phyloP scores from a whole-genome alignment of 2,329 filamentous ascomycete species.

The Aschersonia sp. region DNA sequence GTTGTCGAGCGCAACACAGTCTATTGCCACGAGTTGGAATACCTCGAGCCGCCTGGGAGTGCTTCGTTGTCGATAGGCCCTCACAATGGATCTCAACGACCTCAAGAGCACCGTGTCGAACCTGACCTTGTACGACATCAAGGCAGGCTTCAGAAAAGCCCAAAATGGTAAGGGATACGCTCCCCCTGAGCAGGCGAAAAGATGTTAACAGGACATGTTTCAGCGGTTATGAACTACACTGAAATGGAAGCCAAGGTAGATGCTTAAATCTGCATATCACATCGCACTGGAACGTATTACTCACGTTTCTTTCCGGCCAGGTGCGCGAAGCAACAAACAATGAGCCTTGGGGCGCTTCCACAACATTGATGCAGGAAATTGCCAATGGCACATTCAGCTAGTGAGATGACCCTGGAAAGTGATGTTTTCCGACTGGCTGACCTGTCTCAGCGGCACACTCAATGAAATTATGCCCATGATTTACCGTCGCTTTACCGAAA shows the following conservation, averaged over 20 bases:
- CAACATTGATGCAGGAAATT: slow-evolving; percentile 90
- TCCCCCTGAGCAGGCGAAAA: not conserved
- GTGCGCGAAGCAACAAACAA: slow-evolving; percentile 98
- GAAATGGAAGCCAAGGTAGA: slow-evolving; percentile 68
- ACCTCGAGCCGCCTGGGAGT: not conserved
- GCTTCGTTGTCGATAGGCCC: slow-evolving; percentile 1
- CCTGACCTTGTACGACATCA: slow-evolving; percentile 87
- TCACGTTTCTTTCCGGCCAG: slow-evolving; percentile 23
- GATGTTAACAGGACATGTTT: slow-evolving; percentile 10
- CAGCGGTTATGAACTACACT: slow-evolving; percentile 95
- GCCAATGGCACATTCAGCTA: slow-evolving; percentile 97
- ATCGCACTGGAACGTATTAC: not conserved
- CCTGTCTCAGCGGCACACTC: slow-evolving; percentile 61
- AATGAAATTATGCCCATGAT: slow-evolving; percentile 99
- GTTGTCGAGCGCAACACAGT: not conserved
- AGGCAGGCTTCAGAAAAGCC: slow-evolving; percentile 86
- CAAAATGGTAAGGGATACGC: slow-evolving; percentile 62
- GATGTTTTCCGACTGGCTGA: slow-evolving; percentile 1
- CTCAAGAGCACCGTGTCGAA: slow-evolving; percentile 81
- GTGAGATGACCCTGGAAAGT: slow-evolving; percentile 35
- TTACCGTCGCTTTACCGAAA: slow-evolving; percentile 97
- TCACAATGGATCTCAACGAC: slow-evolving; percentile 70
- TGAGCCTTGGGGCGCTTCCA: slow-evolving; percentile 86
- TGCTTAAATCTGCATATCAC: slow-evolving; percentile 4
- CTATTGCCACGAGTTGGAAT: not conserved